Evolutionary conservation across 768 basidiomycete species (phyloP), one percentile per base, ranked within the genome.

Genomic region (Russula virescens): DNA sequence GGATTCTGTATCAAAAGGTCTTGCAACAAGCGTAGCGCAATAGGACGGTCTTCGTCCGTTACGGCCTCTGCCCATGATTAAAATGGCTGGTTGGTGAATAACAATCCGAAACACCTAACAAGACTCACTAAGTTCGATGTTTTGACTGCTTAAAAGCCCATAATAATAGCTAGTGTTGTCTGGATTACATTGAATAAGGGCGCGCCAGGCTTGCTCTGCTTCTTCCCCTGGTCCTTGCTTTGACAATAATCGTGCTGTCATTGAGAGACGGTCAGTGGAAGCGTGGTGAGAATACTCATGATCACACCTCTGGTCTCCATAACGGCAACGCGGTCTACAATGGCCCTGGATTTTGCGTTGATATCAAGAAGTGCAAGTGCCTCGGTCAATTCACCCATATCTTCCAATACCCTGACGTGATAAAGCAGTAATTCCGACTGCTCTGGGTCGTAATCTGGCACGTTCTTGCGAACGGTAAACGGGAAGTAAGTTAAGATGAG

Each of bases 361-460:
- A 74, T 67, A 66, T 94, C 88, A 18, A 93, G 80, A 40, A 89
- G 69, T 5, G 76, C 66, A 26, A 91, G 76, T 0, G 88, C 89
- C 54, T 82, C 81, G 1, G 78, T 71, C 48, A 79, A 76, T 58
- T 89, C 81, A 46, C 83, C 88, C 26, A 87, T 70, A 26, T 92
- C 88, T 69, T 93, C 89, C 23, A 94, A 77, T 2, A 93, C 70
- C 28, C 76, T 78, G 47, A 92, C 73, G 70, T 94, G 86, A 72
- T 91, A 95, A 5, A 95, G 78, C 35, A 92, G 71, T 1, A 88
- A 78, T 75, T 96, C 94, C 1, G 89, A 91, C 65, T 88, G 87
- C 66, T 96, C 93, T 57, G 86, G 78, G 71, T 96, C 92, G 68
- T 87, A 84, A 66, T 83, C 74, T 23, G 91, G 84, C 10, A 94